phyloP scores from a whole-genome alignment of 2,329 filamentous ascomycete genomes.

The Leptographium lundbergii region DNA sequence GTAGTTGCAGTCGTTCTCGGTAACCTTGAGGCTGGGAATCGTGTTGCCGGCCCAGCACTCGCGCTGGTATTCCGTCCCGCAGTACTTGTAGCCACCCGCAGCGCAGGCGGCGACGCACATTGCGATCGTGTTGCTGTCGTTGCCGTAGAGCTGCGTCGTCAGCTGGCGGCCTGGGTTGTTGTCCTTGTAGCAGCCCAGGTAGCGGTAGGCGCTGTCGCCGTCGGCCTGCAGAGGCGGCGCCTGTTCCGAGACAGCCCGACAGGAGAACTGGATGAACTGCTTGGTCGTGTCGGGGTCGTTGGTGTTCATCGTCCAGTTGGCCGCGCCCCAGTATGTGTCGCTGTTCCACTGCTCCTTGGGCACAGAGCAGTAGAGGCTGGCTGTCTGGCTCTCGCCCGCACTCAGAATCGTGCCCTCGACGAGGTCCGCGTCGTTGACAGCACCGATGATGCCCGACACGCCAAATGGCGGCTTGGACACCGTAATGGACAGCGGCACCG shows the following conservation, averaged over 20 bases:
- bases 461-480: constrained; percentile 50
- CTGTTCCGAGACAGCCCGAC: constrained; percentile 39
- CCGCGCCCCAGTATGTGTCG: constrained; percentile 32
- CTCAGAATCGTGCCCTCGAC: constrained; percentile 40
- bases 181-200: constrained; percentile 42
- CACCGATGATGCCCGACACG: constrained; percentile 37
- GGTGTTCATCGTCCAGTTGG: constrained; percentile 44
- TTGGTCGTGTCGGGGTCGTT: constrained; percentile 40
- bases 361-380: constrained; percentile 39
- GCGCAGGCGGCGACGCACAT: constrained; percentile 33
- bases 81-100: constrained; percentile 24
- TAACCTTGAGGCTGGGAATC: constrained; percentile 30
- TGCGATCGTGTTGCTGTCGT: constrained; percentile 27
- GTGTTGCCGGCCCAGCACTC: constrained; percentile 44
- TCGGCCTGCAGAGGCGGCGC: constrained; percentile 31
- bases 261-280: constrained; percentile 37
- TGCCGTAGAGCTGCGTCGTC: constrained; percentile 25
- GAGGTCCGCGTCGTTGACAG: constrained; percentile 42
- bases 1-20: constrained; percentile 36
- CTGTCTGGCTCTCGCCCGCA: constrained; percentile 36
- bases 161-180: constrained; percentile 43
- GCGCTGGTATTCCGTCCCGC: constrained; percentile 34
- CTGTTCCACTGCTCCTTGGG: constrained; percentile 45
- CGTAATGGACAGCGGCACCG: constrained; percentile 38
- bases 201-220: constrained; percentile 35